A percentile compares a stretch with the other conserved stretches of the same genome.
Evolutionary conservation across 768 basidiomycete species (phyloP).

Genomic region (Mycena capillaripes): DNA sequence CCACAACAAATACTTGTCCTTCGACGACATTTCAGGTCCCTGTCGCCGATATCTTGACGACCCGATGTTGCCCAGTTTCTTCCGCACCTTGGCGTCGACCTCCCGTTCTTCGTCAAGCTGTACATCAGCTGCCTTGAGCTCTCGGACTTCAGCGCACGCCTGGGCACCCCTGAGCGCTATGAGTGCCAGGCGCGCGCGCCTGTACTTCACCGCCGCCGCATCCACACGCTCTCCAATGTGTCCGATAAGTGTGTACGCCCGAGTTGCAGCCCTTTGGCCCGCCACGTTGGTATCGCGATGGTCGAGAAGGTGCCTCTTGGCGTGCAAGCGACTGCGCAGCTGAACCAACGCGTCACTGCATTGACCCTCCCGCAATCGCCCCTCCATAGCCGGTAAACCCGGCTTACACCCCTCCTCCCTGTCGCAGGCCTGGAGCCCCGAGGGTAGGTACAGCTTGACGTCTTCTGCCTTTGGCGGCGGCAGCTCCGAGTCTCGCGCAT

Average conservation of each 20-base stretch:
- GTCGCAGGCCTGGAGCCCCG: not conserved
- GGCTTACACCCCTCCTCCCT: not conserved
- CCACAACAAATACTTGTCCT: conserved; percentile 15
- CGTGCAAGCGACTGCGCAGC: conserved; percentile 9
- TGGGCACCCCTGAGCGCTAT: not conserved
- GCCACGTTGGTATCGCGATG: not conserved
- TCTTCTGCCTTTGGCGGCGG: not conserved
- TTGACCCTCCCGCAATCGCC: conserved; percentile 25
- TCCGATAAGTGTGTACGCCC: conserved; percentile 9
- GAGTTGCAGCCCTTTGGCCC: conserved; percentile 15
- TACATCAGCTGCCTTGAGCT: conserved; percentile 17
- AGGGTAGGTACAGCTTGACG: conserved; percentile 23
- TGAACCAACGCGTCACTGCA: not conserved
- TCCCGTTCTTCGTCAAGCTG: conserved; percentile 15
- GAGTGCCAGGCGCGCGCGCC: conserved; percentile 4
- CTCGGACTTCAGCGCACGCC: not conserved
- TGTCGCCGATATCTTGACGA: not conserved
- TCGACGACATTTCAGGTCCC: not conserved
- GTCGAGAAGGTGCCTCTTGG: conserved; percentile 13
- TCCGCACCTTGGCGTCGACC: conserved; percentile 1
- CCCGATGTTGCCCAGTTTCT: not conserved
- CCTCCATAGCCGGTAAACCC: not conserved
- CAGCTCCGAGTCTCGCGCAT: not conserved
- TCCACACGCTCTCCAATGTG: conserved; percentile 11
- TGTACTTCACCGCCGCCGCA: not conserved